These are phyloP conservation scores for Cyphellophora attinorum DNA, from an alignment of 2,329 filamentous ascomycete genomes.

Conservation along the genomic window DNA sequence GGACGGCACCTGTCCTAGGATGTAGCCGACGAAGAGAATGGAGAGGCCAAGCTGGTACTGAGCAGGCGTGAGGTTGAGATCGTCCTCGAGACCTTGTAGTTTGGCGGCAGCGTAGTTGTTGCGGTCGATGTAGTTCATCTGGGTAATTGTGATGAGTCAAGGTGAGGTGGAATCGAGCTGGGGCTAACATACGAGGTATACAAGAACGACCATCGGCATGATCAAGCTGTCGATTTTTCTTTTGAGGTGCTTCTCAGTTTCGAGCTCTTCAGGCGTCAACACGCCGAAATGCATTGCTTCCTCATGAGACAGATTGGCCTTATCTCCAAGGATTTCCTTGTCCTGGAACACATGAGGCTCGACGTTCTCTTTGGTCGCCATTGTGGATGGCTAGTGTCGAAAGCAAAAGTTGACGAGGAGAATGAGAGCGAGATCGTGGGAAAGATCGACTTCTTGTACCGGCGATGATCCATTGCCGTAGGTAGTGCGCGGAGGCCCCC, in stretches of 20 bases:
- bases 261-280: conserved; percentile 23
- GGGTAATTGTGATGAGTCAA: conserved; percentile 44
- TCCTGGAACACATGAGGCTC: background rate
- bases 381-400: background rate
- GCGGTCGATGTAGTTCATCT: conserved; percentile 36
- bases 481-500: no score
- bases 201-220: conserved; percentile 28
- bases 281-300: conserved; percentile 14
- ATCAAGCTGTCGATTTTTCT: conserved; percentile 28
- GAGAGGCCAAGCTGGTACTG: conserved; percentile 33
- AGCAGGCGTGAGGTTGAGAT: conserved; percentile 13
- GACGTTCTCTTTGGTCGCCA: background rate
- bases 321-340: conserved; percentile 10
- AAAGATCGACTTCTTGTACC: no score
- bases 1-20: conserved; percentile 31
- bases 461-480: no score
- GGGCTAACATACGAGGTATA: background rate
- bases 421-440: no score
- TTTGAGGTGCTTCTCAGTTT: conserved; percentile 27
- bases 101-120: conserved; percentile 11
- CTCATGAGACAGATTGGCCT: conserved; percentile 12
- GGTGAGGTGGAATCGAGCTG: no score
- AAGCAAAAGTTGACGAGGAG: no score
- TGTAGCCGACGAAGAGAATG: conserved; percentile 35
- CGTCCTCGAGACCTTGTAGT: conserved; percentile 9